Conservation (phyloP, 2,329 filamentous ascomycete genomes). For the Colletotrichum truncatum region DNA sequence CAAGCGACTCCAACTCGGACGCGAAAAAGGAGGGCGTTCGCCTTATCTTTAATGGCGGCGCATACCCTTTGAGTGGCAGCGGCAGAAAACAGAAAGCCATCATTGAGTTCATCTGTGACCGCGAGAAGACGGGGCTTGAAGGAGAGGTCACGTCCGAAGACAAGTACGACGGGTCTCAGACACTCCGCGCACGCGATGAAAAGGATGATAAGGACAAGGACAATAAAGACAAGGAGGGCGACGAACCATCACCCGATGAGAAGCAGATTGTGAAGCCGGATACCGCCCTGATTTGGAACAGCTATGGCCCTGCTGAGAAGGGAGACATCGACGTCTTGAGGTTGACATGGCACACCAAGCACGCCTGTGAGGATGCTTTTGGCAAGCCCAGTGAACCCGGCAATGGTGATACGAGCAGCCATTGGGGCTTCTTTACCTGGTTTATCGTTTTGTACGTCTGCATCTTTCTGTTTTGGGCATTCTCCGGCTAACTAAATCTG, state of each 20-base stretch:
- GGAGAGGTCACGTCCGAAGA: conserved; percentile 69
- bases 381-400: conserved; percentile 51
- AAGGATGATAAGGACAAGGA: conserved; percentile 50
- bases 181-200: conserved; percentile 32
- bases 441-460: conserved; percentile 85
- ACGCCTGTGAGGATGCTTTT: conserved; percentile 75
- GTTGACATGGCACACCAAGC: conserved; percentile 87
- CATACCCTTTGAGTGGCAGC: conserved; percentile 61
- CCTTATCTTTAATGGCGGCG: conserved; percentile 72
- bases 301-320: conserved; percentile 71
- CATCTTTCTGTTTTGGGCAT: background rate
- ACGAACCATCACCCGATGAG: conserved; percentile 47
- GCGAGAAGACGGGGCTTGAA: conserved; percentile 76
- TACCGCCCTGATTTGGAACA: conserved; percentile 78
- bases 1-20: conserved; percentile 71
- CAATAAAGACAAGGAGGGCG: conserved; percentile 43
- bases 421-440: conserved; percentile 99
- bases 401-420: conserved; percentile 52
- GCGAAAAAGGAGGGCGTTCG: conserved; percentile 76
- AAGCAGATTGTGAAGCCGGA: conserved; percentile 62
- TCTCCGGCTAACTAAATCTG: conserved; percentile 32
- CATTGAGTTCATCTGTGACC: conserved; percentile 87
- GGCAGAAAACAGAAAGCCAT: conserved; percentile 76
- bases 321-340: conserved; percentile 70
- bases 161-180: conserved; percentile 53